Evolutionary conservation across 495 filamentous ascomycete species (phyloP).

Genomic region (Aspergillus sparsus): DNA sequence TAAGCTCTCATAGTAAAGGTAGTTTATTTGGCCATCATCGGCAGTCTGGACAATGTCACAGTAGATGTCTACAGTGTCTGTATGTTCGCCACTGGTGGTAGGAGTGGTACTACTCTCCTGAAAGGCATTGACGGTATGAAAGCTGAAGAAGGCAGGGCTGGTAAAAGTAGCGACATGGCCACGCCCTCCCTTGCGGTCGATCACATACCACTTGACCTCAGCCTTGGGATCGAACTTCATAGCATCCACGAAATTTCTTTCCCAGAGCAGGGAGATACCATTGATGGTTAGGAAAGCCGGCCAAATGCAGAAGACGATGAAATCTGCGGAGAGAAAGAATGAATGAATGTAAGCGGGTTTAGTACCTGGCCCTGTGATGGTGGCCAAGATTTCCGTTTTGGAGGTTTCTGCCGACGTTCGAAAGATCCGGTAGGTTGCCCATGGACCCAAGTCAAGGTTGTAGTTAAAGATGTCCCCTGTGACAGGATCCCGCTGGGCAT

Average conservation of each 20-base stretch:
- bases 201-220: slow-evolving; percentile 16
- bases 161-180: slow-evolving; percentile 10
- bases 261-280: slow-evolving; percentile 17
- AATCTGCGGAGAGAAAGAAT: slow-evolving; percentile 20
- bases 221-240: slow-evolving; percentile 7
- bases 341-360: slow-evolving; percentile 21
- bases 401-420: slow-evolving; percentile 13
- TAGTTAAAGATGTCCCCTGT: slow-evolving; percentile 22
- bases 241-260: slow-evolving; percentile 18
- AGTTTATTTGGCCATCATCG: slow-evolving; percentile 6
- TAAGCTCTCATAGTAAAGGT: slow-evolving; percentile 18
- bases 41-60: slow-evolving; percentile 21
- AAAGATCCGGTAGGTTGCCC: slow-evolving; percentile 21
- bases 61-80: slow-evolving; percentile 10
- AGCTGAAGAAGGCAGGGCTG: slow-evolving; percentile 20
- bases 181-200: slow-evolving; percentile 11
- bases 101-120: slow-evolving; percentile 4
- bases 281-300: background rate
- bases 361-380: slow-evolving; percentile 12
- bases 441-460: slow-evolving; percentile 18
- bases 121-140: slow-evolving; percentile 22
- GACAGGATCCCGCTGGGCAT: slow-evolving; percentile 14
- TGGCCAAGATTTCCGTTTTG: slow-evolving; percentile 19
- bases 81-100: background rate
- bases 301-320: slow-evolving; percentile 21